Conservation (phyloP, 1,284 basidiomycete genomes). For the Trichosporon inkin region DNA sequence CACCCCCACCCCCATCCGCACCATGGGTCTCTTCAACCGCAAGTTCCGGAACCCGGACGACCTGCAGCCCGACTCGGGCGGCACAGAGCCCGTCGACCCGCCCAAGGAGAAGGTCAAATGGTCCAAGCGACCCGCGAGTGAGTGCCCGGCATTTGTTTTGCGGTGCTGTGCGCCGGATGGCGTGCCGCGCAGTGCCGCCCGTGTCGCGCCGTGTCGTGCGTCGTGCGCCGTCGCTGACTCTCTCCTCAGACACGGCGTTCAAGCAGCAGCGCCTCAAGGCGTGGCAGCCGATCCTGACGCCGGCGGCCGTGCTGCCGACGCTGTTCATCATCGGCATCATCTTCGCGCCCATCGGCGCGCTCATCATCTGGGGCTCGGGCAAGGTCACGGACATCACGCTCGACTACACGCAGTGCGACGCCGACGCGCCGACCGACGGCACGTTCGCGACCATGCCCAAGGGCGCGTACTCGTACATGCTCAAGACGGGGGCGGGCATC, state of each 20-base stretch:
- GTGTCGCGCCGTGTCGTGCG: neutral
- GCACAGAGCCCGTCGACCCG: constrained; percentile 28
- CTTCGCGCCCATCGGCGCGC: constrained; percentile 92
- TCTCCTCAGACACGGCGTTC: constrained; percentile 79
- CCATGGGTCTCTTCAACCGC: constrained; percentile 47
- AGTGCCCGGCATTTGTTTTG: constrained; percentile 45
- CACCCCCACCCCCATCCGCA: no score
- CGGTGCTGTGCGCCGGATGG: neutral
- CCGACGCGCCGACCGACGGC: constrained; percentile 54
- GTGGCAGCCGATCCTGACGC: constrained; percentile 99
- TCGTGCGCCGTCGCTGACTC: neutral
- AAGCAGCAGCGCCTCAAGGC: constrained; percentile 99
- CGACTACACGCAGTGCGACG: constrained; percentile 90
- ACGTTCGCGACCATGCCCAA: constrained; percentile 61
- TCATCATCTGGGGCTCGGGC: constrained; percentile 83
- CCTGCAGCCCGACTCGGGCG: constrained; percentile 22
- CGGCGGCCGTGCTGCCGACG: constrained; percentile 92
- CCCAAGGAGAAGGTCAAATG: constrained; percentile 77
- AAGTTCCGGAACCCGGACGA: constrained; percentile 36
- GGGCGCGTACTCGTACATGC: constrained; percentile 55
- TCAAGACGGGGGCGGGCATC: constrained; percentile 56
- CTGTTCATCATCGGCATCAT: constrained; percentile 90
- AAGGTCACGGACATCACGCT: constrained; percentile 88
- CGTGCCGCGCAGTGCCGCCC: neutral
- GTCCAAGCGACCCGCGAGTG: constrained; percentile 83